Base-by-base conservation (phyloP, 495 filamentous ascomycete species). In the Podospora sp. region DNA sequence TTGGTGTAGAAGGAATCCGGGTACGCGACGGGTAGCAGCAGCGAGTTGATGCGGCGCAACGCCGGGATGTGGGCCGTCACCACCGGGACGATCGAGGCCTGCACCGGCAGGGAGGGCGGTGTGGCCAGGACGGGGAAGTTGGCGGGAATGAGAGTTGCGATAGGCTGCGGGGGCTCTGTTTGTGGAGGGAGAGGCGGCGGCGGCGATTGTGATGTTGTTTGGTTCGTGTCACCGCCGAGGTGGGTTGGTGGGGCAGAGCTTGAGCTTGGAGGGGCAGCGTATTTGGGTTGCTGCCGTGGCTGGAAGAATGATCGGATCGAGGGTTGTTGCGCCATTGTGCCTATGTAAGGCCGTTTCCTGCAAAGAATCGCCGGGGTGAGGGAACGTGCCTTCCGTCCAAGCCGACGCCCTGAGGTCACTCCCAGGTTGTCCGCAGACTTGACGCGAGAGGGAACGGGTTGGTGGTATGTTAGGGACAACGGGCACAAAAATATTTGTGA, bases 11-110 rank as follows among this genome's bases (percentile, higher is more conserved):
- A 98, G 36, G 84, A 86, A 72, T 90, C 88, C 0, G 92, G 90
- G 74, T 99, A 99, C 76, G 86, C 85, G 70, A 97, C 91, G 22
- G 94, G 94, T 6, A 99, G 87, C 14, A 96, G 86, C 21, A 96
- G 83, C 49, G 88, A 79, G 71, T 93, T 97, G 67, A 97, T 92
- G 50, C 91, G 88, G 25, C 89, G 90, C 49, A 96, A 84, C 14
- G 90, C 87, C 53, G 91, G 84, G 65, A 97, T 82, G 76, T 93
- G 87, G 27, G 81, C 79, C 5, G 85, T 79, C 14, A 78, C 80
- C 65, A 92, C 82, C 1, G 83, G 80, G 12, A 86, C 83, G 68
- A 93, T 86, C 22, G 83, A 86, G 9, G 83, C 84, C 77, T 82
- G 78, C 0, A 73, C 69, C 55, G 81, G 82, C 21, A 85, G 76